phyloP scores from a whole-genome alignment of 352 stramenopile genomes.

The Thalassiosira pacifica region DNA sequence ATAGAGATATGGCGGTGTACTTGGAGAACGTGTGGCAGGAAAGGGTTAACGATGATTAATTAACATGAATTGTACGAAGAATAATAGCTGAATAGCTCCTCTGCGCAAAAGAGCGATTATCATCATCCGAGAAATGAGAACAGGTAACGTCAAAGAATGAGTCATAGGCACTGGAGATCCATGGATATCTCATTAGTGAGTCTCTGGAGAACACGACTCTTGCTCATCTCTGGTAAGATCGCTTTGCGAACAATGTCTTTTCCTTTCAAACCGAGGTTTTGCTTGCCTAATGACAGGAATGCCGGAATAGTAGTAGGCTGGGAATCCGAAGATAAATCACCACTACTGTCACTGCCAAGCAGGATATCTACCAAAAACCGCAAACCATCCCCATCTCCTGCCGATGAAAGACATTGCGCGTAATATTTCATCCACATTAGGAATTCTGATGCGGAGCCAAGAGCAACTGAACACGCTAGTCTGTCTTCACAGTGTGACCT shows the following conservation, averaged over 20 bases:
- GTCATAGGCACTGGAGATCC: slow-evolving; percentile 60
- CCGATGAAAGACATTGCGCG: slow-evolving; percentile 55
- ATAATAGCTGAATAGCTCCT: no score
- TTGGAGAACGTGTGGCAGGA: no score
- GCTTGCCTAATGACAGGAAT: slow-evolving; percentile 42
- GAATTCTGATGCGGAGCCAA: slow-evolving; percentile 76
- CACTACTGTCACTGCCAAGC: slow-evolving; percentile 10
- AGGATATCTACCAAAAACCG: slow-evolving; percentile 80
- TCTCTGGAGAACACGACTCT: slow-evolving; percentile 79
- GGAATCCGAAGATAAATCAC: neutral
- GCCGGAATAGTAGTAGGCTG: slow-evolving; percentile 7
- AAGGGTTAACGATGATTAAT: no score
- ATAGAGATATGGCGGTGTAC: no score
- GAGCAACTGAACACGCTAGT: slow-evolving; percentile 78
- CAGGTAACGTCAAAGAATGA: no score
- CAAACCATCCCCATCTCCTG: slow-evolving; percentile 60
- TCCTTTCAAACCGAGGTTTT: slow-evolving; percentile 64
- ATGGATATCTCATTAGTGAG: slow-evolving; percentile 83
- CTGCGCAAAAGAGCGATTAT: no score
- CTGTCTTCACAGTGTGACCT: slow-evolving; percentile 85
- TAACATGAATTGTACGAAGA: no score
- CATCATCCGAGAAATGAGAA: no score
- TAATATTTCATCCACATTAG: slow-evolving; percentile 76
- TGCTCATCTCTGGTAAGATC: slow-evolving; percentile 84
- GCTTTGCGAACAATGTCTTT: slow-evolving; percentile 65